Percentiles rank a stretch among this genome's conserved stretches.
Conservation (phyloP, 768 basidiomycete species). For the Lactifluus hygrophoroides region DNA sequence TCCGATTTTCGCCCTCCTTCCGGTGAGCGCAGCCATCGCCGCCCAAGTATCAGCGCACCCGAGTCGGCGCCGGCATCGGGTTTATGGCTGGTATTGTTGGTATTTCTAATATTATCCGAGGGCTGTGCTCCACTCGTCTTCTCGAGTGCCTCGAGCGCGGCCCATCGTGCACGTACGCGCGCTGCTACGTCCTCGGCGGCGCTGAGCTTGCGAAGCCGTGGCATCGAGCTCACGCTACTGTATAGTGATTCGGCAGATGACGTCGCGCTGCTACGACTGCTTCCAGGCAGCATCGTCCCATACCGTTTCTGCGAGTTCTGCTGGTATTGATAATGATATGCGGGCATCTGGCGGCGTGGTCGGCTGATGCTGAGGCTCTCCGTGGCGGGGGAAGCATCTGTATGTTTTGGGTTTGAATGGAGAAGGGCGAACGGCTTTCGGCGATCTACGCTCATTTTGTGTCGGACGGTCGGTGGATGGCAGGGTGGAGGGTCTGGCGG, state of each 20-base stretch:
- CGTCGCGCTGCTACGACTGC: slow-evolving; percentile 15
- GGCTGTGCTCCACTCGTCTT: background rate
- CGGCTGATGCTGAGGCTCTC: slow-evolving; percentile 2
- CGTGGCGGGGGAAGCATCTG: background rate
- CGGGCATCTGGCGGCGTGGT: slow-evolving; percentile 9
- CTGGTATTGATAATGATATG: background rate
- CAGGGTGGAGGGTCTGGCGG: background rate
- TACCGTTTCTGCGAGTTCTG: slow-evolving; percentile 14
- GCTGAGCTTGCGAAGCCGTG: slow-evolving; percentile 16
- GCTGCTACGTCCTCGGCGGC: slow-evolving; percentile 18
- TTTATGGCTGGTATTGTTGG: background rate
- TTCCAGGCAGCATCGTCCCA: slow-evolving; percentile 12
- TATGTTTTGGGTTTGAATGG: background rate
- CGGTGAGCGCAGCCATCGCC: background rate
- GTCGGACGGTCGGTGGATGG: background rate
- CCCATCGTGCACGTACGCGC: slow-evolving; percentile 17
- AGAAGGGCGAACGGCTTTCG: slow-evolving; percentile 8
- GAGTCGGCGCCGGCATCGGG: background rate
- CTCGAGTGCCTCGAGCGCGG: slow-evolving; percentile 18
- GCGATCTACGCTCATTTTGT: slow-evolving; percentile 12
- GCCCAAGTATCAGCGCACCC: background rate
- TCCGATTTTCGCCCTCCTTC: background rate
- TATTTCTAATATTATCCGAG: background rate
- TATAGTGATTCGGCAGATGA: slow-evolving; percentile 13
- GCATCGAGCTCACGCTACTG: background rate